Conservation (phyloP, 768 basidiomycete genomes). For the Grammothele lineata region DNA sequence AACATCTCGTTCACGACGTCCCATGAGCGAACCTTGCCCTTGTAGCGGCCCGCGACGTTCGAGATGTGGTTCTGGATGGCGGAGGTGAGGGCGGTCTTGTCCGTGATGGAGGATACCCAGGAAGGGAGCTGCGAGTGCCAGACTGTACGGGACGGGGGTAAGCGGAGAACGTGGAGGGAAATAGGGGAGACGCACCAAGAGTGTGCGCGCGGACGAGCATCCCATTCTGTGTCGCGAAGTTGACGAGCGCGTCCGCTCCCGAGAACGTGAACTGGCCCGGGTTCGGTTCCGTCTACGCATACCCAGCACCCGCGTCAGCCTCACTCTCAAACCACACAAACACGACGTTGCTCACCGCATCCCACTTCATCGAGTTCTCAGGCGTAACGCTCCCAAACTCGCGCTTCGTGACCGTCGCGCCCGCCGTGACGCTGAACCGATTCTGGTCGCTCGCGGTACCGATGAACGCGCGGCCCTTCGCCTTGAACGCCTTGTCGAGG, state of each 20-base stretch:
- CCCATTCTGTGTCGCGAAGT: conserved; percentile 25
- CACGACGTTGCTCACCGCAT: conserved; percentile 15
- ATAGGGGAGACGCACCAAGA: conserved; percentile 16
- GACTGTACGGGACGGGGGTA: conserved; percentile 11
- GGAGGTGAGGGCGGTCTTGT: conserved; percentile 23
- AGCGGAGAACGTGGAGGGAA: too few species aligned
- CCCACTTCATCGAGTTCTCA: conserved; percentile 33
- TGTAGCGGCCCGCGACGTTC: conserved; percentile 29
- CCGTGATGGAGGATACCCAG: conserved; percentile 24
- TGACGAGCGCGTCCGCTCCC: conserved; percentile 28
- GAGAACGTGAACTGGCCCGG: conserved; percentile 27
- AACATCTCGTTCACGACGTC: conserved; percentile 38
- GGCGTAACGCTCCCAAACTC: conserved; percentile 31
- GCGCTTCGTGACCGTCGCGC: conserved; percentile 20
- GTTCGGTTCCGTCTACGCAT: neutral
- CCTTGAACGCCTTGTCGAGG: conserved; percentile 22
- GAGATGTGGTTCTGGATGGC: conserved; percentile 33
- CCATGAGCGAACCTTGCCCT: conserved; percentile 33
- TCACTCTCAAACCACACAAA: too few species aligned
- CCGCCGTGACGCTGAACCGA: conserved; percentile 21
- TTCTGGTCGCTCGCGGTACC: conserved; percentile 27
- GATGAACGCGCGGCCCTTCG: conserved; percentile 26
- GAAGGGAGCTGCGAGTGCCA: conserved; percentile 33
- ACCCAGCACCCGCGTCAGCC: neutral
- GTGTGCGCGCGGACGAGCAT: conserved; percentile 29